A percentile compares a stretch with the other conserved stretches of the same genome.
Evolutionary conservation across 768 basidiomycete species (phyloP).

Genomic region (Calvatia gigantea): DNA sequence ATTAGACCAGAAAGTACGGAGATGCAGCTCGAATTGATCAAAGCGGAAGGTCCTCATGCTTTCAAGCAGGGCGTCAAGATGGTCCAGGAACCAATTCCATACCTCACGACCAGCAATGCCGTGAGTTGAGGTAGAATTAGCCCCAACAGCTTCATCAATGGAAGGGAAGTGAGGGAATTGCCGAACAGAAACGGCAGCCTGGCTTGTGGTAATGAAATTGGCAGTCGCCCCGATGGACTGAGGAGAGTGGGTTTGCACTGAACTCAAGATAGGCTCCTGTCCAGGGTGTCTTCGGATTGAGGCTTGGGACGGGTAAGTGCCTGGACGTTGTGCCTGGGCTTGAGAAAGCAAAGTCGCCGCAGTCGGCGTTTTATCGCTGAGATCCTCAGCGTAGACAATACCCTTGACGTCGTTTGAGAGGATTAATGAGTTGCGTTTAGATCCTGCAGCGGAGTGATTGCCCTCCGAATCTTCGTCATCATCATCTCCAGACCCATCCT

Average conservation of each 20-base stretch:
- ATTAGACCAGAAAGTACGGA: slow-evolving; percentile 82
- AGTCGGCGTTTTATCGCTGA: slow-evolving; percentile 85
- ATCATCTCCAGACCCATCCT: slow-evolving; percentile 80
- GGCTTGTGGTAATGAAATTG: slow-evolving; percentile 47
- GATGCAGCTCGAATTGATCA: slow-evolving; percentile 86
- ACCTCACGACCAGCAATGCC: slow-evolving; percentile 80
- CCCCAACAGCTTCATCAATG: slow-evolving; percentile 80
- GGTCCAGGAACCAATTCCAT: slow-evolving; percentile 91
- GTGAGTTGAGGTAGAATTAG: slow-evolving; percentile 71
- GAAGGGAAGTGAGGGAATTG: slow-evolving; percentile 79
- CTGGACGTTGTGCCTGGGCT: slow-evolving; percentile 63
- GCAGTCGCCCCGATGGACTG: slow-evolving; percentile 39
- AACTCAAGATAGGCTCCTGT: slow-evolving; percentile 48
- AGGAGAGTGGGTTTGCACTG: slow-evolving; percentile 54
- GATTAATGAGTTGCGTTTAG: slow-evolving; percentile 72
- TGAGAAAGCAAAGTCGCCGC: slow-evolving; percentile 74
- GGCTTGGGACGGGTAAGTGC: slow-evolving; percentile 63
- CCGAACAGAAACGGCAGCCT: slow-evolving; percentile 62
- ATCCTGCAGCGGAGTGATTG: slow-evolving; percentile 52
- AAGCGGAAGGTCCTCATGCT: slow-evolving; percentile 75
- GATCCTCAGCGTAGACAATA: slow-evolving; percentile 54
- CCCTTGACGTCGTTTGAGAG: slow-evolving; percentile 64
- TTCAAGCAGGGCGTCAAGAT: slow-evolving; percentile 79
- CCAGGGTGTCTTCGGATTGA: slow-evolving; percentile 74
- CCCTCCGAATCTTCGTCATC: slow-evolving; percentile 86